Base-by-base conservation (phyloP, 2,329 filamentous ascomycete genomes). In the Polytolypa hystricis region DNA sequence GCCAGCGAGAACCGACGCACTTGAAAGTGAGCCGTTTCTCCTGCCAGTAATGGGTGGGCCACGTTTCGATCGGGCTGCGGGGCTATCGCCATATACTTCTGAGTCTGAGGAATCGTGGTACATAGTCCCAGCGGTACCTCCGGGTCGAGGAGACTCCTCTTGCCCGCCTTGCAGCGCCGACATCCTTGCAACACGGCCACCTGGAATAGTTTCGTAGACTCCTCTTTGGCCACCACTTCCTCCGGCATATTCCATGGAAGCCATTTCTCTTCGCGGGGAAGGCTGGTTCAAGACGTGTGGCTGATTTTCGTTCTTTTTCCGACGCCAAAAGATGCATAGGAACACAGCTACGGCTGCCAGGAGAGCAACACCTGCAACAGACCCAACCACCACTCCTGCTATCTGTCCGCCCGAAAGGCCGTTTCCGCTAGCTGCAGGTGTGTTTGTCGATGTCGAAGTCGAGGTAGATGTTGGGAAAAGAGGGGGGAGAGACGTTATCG, bases 171-270 rank as follows among this genome's bases (percentile, higher is more conserved):
- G 89, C 35, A 98, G 62, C 21, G 91, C 91, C 26, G 89, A 87
- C 91, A 98, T 96, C 38, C 91, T 79, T 26, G 91, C 84, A 41
- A 98, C 91, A 43, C 91, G 80, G 19, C 85, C 86, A 29, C 86
- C 87, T 4, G 86, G 84, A 8, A 93, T 70, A 11, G 86, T 73
- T 48, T 85, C 81, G 45, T 84, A 82, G 27, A 75, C 79, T 46
- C 54, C 60, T 39, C 53, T 57, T 20, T 52, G 52, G 7, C 43
- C 45, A 30, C 43, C 47, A 10, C 41, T 48, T 19, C 51, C 55
- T 18, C 58, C 52, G 36, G 48, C 49, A 45, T 67, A 66, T 51
- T 69, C 65, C 50, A 60, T 60, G 10, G 60, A 53, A n/a, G 50
- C 50, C 45, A 54, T 49, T 38, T 52, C 54, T 33, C 67, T 64